phyloP scores from a whole-genome alignment of 1,139 yeast genomes.

The Pichia sp. region DNA sequence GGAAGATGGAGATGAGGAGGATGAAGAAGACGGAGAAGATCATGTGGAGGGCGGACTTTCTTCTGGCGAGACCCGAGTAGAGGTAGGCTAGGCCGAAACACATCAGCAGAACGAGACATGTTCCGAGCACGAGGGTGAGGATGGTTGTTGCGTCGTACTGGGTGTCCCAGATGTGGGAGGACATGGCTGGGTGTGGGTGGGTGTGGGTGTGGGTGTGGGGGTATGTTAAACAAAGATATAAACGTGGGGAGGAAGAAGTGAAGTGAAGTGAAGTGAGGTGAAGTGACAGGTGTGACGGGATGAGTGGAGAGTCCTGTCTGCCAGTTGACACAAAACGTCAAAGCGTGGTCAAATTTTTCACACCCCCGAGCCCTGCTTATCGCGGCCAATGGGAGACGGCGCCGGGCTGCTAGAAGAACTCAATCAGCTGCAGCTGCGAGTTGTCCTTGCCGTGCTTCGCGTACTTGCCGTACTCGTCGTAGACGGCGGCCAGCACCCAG shows the following conservation, averaged over 20 bases:
- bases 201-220: too few species aligned
- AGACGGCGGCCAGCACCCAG: conserved; percentile 91
- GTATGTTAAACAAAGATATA: too few species aligned
- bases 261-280: too few species aligned
- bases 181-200: too few species aligned
- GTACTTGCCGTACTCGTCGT: conserved; percentile 90
- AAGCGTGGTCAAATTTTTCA: too few species aligned
- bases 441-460: conserved; percentile 71
- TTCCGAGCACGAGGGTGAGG: conserved; percentile 49
- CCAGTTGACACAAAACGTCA: too few species aligned
- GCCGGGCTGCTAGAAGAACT: conserved; percentile 28
- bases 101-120: conserved; percentile 87
- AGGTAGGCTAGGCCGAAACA: conserved; percentile 93
- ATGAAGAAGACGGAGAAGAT: conserved; percentile 79
- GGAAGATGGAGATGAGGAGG: conserved; percentile 54
- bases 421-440: conserved; percentile 62
- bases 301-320: too few species aligned
- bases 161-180: too few species aligned
- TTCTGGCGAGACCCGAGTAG: conserved; percentile 88
- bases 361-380: too few species aligned
- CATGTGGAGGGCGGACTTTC: conserved; percentile 88
- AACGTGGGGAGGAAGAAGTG: too few species aligned
- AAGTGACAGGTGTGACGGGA: too few species aligned
- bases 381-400: too few species aligned
- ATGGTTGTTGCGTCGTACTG: conserved; percentile 44